Evolutionary conservation across 768 basidiomycete genomes (phyloP), one percentile per base, ranked within the genome.

Genomic region (Serpula lacrymans): DNA sequence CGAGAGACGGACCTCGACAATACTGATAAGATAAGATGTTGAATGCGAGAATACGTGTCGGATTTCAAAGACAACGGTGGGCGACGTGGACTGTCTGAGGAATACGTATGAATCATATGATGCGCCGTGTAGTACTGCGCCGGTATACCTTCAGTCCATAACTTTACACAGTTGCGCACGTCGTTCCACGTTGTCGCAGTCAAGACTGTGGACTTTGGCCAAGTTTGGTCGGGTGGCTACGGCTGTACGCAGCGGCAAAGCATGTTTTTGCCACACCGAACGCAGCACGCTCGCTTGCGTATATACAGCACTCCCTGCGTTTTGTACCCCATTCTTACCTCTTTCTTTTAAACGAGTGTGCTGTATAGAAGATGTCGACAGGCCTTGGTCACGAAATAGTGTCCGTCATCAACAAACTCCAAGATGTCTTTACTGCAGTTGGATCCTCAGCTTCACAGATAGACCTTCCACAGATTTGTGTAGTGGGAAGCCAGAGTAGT

Each of bases 401-500:
- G 39, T 60, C 69, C 24, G 77, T 87, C 37, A 70, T 92, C 57
- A 92, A 92, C 75, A 92, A 88, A 58, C 83, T 92, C 32, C 89
- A 92, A 63, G 89, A 92, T 71, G 89, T 90, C 50, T 92, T 92
- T 64, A 75, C 80, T 26, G 81, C 89, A 13, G 84, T 92, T 47
- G 89, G 89, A 53, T 78, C 84, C 17, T 81, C 77, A 35, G 80
- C 82, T 39, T 71, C 83, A 25, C 75, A 78, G 63, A 87, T 92
- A 75, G 89, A 92, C 77, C 71, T 92, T 42, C 89, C 89, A 11
- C 89, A 92, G 70, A 92, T 92, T 60, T 92, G 89, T 53, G 89
- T 92, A 35, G 74, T 92, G 13, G 89, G 89, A 23, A 88, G 87
- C 67, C 89, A 92, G 63, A 91, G 89, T 68, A 90, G 88, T 54